Evolutionary conservation across 768 basidiomycete species (phyloP).

Genomic region (Mycena alexandri): DNA sequence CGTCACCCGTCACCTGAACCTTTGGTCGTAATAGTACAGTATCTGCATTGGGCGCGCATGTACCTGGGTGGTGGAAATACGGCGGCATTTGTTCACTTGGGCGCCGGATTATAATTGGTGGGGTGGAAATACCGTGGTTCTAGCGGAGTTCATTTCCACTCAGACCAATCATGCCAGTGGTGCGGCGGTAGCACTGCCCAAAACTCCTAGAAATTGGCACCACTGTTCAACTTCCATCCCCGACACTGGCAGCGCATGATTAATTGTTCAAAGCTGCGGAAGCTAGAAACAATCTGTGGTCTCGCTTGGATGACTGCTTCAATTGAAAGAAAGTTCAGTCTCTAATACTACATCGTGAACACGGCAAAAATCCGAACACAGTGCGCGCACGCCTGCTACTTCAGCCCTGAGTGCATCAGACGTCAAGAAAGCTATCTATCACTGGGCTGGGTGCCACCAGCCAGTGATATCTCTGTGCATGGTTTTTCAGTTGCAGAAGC

Average conservation of each 20-base stretch:
- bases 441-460: neutral
- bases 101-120: no score
- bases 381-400: constrained; percentile 1
- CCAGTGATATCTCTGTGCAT: neutral
- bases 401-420: neutral
- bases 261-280: neutral
- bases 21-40: no score
- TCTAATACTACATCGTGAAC: neutral
- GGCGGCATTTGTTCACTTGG: no score
- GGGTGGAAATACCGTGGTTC: neutral
- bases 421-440: neutral
- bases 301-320: neutral
- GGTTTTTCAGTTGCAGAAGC: neutral
- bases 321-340: neutral
- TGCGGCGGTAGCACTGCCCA: neutral
- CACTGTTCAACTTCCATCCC: neutral
- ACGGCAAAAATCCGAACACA: neutral
- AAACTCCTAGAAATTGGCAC: neutral
- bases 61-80: neutral
- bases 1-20: no score
- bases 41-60: no score
- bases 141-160: neutral
- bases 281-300: constrained; percentile 1
- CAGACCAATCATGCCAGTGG: neutral
- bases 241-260: no score